A percentile compares a stretch with the other conserved stretches of the same genome.
These are phyloP conservation scores for Leccinum proliferum DNA, from an alignment of 1,284 basidiomycete genomes.

Conservation along the genomic window DNA sequence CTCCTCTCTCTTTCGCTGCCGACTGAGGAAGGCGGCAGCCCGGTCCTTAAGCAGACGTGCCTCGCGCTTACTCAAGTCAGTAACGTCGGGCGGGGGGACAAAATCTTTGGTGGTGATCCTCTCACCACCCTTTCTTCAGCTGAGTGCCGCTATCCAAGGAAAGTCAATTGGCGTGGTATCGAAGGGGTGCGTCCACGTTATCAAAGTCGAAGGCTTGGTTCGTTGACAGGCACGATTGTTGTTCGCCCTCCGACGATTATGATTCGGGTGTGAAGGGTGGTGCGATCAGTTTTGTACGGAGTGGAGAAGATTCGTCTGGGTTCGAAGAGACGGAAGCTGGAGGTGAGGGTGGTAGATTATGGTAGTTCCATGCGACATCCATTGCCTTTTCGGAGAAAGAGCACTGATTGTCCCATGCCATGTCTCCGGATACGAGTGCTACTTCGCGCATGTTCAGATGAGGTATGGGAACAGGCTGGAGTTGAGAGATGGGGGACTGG, in stretches of 20 bases:
- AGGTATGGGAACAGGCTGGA: conserved; percentile 45
- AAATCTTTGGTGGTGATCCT: conserved; percentile 78
- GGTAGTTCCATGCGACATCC: conserved; percentile 44
- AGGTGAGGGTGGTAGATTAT: conserved; percentile 46
- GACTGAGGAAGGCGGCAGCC: conserved; percentile 84
- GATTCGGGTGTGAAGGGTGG: conserved; percentile 43
- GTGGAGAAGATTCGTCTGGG: conserved; percentile 41
- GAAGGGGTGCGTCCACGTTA: conserved; percentile 23
- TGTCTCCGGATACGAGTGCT: conserved; percentile 41
- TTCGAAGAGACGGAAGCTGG: conserved; percentile 43
- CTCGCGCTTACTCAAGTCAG: conserved; percentile 84
- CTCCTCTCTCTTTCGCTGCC: conserved; percentile 89
- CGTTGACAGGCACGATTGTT: conserved; percentile 57
- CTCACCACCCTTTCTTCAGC: conserved; percentile 55
- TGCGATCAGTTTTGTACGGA: conserved; percentile 43
- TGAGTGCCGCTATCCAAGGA: conserved; percentile 21
- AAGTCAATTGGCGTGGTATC: conserved; percentile 25
- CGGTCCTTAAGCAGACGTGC: conserved; percentile 89
- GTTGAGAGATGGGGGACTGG: conserved; percentile 26
- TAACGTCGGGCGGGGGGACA: conserved; percentile 74
- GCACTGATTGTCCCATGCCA: conserved; percentile 42
- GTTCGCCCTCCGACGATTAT: conserved; percentile 37
- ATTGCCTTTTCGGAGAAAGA: conserved; percentile 33
- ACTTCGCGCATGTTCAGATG: conserved; percentile 52
- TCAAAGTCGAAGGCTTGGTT: conserved; percentile 66